Base-by-base conservation (phyloP, 768 basidiomycete genomes). In the Rhodotorula toruloides region DNA sequence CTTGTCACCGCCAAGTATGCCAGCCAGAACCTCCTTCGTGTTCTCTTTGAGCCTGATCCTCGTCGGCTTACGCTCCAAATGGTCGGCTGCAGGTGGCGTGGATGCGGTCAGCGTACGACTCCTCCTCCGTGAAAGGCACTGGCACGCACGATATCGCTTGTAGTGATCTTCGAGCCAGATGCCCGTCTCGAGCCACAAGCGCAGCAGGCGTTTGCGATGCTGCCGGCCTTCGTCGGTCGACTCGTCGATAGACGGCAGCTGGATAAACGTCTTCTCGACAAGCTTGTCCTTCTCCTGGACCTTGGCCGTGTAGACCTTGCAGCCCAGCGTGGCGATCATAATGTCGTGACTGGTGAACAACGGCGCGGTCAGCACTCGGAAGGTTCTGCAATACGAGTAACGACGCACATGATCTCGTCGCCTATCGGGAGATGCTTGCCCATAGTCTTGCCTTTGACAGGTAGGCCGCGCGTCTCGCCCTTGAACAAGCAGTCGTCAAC, bases 151-250 rank as follows among this genome's bases (percentile, higher is more conserved):
- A 21, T 32, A 19, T 8, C 0, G 0, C 48, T 31, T 50, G 36
- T 2, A 9, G 13, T 19, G 31, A 8, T 60, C 37, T 31, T 43
- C 56, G 29, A 67, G 27, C 65, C 61, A 67, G 16, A 60, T 22
- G 0, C 65, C 65, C 4, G 64, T 11, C 40, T 71, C 70, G 49
- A 71, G 37, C 70, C 70, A 71, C 3, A 54, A 50, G 4, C 70
- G 29, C 11, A 63, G 13, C 9, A 71, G 39, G 4, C 70, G 36
- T 34, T 6, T 4, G 27, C 70, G 56, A 14, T 37, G 37, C 27
- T 7, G n/a, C 4, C 7, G 22, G 0, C 65, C 61, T 4, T 19
- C 27, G 14, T 10, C 6, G 9, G 48, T 42, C 7, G 54, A 37
- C 1, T 42, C 37, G 34, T 63, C 65, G 49, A 61, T 34, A 3